Conservation (phyloP, 805 yeast species). For the Lipomyces spencermartinsiae region DNA sequence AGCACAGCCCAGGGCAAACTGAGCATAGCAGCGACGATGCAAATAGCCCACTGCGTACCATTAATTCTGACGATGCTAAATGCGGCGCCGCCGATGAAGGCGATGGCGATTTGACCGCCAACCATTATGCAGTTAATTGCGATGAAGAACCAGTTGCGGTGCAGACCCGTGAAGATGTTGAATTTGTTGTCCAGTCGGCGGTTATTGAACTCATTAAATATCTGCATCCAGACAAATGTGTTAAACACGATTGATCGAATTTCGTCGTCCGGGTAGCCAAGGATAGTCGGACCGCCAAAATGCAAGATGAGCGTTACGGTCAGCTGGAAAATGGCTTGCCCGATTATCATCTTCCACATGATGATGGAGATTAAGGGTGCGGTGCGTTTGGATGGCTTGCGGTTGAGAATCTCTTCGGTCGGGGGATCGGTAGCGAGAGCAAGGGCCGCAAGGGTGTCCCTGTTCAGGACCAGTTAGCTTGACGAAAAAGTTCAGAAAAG, state of each 20-base stretch:
- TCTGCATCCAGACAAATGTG: conserved; percentile 95
- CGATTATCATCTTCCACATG: conserved; percentile 97
- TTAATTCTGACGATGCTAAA: conserved; percentile 81
- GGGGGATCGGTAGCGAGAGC: conserved; percentile 98
- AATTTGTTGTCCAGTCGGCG: conserved; percentile 84
- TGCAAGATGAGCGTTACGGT: conserved; percentile 77
- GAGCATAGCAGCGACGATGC: conserved; percentile 76
- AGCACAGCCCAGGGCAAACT: conserved; percentile 80
- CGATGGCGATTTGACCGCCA: conserved; percentile 81
- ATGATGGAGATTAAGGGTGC: conserved; percentile 81
- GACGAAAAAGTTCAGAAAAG: not conserved
- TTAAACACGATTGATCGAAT: conserved; percentile 87
- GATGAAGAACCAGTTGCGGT: conserved; percentile 81
- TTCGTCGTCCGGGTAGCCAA: conserved; percentile 61
- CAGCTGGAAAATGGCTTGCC: conserved; percentile 81
- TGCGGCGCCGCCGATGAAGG: conserved; percentile 97
- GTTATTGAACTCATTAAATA: conserved; percentile 87
- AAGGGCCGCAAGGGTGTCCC: conserved; percentile 73
- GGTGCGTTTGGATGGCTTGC: conserved; percentile 82
- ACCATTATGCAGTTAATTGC: conserved; percentile 74
- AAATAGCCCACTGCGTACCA: conserved; percentile 86
- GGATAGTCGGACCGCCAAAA: conserved; percentile 72
- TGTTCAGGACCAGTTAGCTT: conserved; percentile 1
- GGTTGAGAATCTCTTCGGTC: conserved; percentile 72
- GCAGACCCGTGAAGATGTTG: conserved; percentile 80